These are phyloP conservation scores for Solanum piurae DNA, from an alignment of 257 asterid genomes.

Conservation along the genomic window DNA sequence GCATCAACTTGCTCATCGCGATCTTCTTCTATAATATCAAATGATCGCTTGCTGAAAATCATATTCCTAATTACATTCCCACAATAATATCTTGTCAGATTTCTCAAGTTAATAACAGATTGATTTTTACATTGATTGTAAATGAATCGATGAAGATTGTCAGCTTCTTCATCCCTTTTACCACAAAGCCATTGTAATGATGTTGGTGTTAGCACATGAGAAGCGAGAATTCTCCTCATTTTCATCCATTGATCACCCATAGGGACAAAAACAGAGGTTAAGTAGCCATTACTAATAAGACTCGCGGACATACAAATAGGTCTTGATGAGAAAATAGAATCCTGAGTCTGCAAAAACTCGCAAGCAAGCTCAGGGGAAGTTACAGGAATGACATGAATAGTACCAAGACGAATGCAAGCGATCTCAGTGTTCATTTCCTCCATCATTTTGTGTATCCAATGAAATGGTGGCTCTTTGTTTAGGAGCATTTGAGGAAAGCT, in stretches of 20 bases:
- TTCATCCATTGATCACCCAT: background rate
- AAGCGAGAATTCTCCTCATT: background rate
- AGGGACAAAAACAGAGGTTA: background rate
- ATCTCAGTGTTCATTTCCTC: conserved; percentile 3
- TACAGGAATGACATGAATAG: background rate
- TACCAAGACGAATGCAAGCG: conserved; percentile 5
- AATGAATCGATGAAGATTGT: background rate
- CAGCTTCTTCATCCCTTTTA: background rate
- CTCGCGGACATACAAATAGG: conserved; percentile 2
- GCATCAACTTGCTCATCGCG: background rate
- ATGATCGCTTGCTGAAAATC: background rate
- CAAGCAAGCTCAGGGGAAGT: conserved; percentile 17
- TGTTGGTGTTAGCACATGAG: background rate
- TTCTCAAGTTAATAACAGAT: background rate
- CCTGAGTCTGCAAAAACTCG: conserved; percentile 3
- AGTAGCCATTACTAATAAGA: background rate
- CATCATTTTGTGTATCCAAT: conserved; percentile 12
- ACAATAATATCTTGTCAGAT: background rate
- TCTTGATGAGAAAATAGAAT: conserved; percentile 1
- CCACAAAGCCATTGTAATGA: background rate
- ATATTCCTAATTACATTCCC: background rate
- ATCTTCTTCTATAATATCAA: background rate
- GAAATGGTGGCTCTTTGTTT: background rate
- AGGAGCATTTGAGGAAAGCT: background rate
- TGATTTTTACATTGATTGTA: background rate